phyloP scores from a whole-genome alignment of 176 grass and related monocot species.

The Pharus latifolius region DNA sequence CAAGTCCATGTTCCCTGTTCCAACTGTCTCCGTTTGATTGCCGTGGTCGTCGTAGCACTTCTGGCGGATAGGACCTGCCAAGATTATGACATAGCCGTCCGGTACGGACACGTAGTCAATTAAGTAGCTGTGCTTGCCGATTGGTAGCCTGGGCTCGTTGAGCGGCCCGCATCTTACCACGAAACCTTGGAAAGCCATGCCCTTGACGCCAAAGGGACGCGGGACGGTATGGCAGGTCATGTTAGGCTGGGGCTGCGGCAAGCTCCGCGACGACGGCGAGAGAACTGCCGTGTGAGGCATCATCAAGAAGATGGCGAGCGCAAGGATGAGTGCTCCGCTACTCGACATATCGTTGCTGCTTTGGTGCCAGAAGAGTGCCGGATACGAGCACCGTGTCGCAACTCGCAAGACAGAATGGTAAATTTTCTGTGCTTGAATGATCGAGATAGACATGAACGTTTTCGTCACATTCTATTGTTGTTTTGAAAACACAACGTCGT shows the following conservation, averaged over 20 bases:
- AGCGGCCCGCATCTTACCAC: background rate
- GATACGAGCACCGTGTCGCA: too few species aligned
- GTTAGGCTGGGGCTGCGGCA: background rate
- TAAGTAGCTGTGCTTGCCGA: background rate
- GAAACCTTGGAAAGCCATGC: background rate
- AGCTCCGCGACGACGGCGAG: background rate
- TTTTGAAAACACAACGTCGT: too few species aligned
- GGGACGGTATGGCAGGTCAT: background rate
- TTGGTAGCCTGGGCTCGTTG: background rate
- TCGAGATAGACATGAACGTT: too few species aligned
- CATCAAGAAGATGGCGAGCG: background rate
- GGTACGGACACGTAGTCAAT: background rate
- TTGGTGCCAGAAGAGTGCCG: too few species aligned
- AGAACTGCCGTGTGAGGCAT: background rate
- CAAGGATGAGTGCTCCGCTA: background rate
- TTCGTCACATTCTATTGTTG: too few species aligned
- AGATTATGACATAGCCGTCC: background rate
- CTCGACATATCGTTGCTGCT: too few species aligned
- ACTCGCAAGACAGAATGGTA: too few species aligned
- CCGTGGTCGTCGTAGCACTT: slow-evolving; percentile 13
- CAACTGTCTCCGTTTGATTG: background rate
- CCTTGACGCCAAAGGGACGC: background rate
- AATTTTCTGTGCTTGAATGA: too few species aligned
- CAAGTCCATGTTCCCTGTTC: background rate
- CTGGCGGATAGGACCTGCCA: background rate